Evolutionary conservation across 306 rosid species (phyloP).

Genomic region (Glycine latifolia): DNA sequence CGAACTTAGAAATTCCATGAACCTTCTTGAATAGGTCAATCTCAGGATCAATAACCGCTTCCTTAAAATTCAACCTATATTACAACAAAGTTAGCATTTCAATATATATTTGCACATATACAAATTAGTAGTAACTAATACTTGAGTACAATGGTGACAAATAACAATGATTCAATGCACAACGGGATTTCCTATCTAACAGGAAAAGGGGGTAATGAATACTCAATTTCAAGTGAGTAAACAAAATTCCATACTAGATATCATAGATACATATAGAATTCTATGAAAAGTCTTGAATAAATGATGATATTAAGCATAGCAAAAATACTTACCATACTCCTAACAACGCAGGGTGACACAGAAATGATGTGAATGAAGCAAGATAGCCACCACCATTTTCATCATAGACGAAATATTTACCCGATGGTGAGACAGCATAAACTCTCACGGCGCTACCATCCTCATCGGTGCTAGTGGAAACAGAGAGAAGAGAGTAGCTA

Average conservation of each 20-base stretch:
- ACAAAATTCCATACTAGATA: no score
- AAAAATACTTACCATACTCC: conserved; percentile 29
- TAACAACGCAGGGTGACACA: neutral
- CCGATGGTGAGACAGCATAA: conserved; percentile 25
- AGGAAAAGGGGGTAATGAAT: no score
- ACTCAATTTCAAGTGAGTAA: no score
- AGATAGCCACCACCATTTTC: conserved; percentile 27
- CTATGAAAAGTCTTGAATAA: no score
- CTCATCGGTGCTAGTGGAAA: conserved; percentile 23
- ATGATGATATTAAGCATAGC: neutral
- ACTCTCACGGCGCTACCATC: conserved; percentile 15
- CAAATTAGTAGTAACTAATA: no score
- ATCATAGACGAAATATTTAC: conserved; percentile 28
- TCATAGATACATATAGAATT: no score
- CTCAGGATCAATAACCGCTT: conserved; percentile 39
- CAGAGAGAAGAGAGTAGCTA: conserved; percentile 38
- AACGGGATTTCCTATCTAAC: no score
- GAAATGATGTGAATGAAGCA: conserved; percentile 36
- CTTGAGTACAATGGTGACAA: no score
- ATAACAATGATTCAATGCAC: no score
- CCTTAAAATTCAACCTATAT: conserved; percentile 48
- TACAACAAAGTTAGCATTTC: neutral
- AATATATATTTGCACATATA: no score
- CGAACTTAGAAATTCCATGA: conserved; percentile 38
- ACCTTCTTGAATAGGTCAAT: conserved; percentile 46